phyloP scores from a whole-genome alignment of 202 grass and related monocot genomes.

The Miscanthus sacchariflorus region DNA sequence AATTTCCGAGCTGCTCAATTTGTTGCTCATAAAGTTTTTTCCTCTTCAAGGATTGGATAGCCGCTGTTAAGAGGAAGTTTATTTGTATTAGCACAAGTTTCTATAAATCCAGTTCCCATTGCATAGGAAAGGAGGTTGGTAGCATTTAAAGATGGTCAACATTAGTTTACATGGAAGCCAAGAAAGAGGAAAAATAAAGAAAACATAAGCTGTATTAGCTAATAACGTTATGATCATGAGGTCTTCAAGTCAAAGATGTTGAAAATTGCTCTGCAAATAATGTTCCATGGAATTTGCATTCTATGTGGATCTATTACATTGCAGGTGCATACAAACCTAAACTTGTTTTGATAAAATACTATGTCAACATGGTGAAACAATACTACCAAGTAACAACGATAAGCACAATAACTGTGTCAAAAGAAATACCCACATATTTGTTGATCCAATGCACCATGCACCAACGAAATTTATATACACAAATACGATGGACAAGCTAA shows the following conservation, averaged over 20 bases:
- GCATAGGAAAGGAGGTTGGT: not conserved
- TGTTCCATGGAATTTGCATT: not conserved
- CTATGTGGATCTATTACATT: not conserved
- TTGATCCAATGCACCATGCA: not conserved
- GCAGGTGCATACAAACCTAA: not conserved
- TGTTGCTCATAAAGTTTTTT: slow-evolving; percentile 84
- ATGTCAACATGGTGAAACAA: not conserved
- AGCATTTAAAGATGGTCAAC: not conserved
- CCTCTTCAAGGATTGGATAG: slow-evolving; percentile 76
- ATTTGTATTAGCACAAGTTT: not conserved
- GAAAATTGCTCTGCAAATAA: not conserved
- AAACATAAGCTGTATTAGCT: not conserved
- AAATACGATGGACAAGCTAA: not conserved
- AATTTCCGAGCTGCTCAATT: slow-evolving; percentile 81
- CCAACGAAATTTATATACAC: not conserved
- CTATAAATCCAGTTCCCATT: not conserved
- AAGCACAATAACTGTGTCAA: not conserved
- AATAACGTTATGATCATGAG: not conserved
- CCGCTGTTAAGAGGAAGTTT: slow-evolving; percentile 48
- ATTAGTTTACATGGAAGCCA: slow-evolving; percentile 12
- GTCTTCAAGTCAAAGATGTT: not conserved
- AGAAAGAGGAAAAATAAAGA: not conserved
- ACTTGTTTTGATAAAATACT: slow-evolving; percentile 5
- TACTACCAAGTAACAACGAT: not conserved
- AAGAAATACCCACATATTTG: slow-evolving; percentile 27